Percentiles rank a stretch among this genome's conserved stretches.
phyloP scores from a whole-genome alignment of 345 rosid genomes.

The Turnera subulata region DNA sequence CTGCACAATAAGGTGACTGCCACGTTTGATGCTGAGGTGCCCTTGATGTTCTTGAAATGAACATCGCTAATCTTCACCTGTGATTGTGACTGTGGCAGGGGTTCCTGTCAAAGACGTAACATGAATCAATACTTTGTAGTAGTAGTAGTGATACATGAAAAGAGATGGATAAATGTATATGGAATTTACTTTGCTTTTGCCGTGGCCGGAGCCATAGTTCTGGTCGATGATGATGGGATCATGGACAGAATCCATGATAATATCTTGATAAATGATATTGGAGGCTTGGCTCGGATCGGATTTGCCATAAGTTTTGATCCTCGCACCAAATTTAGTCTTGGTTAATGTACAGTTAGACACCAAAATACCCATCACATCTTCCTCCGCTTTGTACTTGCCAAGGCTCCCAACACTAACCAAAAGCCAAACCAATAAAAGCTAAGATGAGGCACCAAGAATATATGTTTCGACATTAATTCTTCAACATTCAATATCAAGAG shows the following conservation, averaged over 20 bases:
- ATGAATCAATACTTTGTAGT: too few species aligned
- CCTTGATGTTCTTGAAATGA: constrained; percentile 35
- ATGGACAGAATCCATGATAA: constrained; percentile 25
- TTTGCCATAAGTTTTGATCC: constrained; percentile 35
- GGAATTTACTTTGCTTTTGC: not conserved
- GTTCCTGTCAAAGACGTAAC: not conserved
- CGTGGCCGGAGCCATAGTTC: constrained; percentile 19
- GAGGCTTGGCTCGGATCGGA: constrained; percentile 21
- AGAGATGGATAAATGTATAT: too few species aligned
- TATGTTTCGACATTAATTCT: not conserved
- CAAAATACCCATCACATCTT: constrained; percentile 27
- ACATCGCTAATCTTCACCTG: constrained; percentile 26
- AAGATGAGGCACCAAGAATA: not conserved
- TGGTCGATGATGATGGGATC: constrained; percentile 44
- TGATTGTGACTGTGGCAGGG: constrained; percentile 33
- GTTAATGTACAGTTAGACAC: constrained; percentile 32
- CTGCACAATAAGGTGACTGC: constrained; percentile 33
- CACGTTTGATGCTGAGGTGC: constrained; percentile 24
- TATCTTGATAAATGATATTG: constrained; percentile 30
- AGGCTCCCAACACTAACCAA: constrained; percentile 38
- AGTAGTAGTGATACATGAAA: not conserved
- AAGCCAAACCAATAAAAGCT: not conserved
- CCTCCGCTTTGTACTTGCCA: constrained; percentile 29
- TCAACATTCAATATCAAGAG: not conserved
- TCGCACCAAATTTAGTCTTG: constrained; percentile 32